A percentile compares a stretch with the other conserved stretches of the same genome.
Conservation (phyloP, 495 filamentous ascomycete genomes). For the Penicillium robsamsonii region DNA sequence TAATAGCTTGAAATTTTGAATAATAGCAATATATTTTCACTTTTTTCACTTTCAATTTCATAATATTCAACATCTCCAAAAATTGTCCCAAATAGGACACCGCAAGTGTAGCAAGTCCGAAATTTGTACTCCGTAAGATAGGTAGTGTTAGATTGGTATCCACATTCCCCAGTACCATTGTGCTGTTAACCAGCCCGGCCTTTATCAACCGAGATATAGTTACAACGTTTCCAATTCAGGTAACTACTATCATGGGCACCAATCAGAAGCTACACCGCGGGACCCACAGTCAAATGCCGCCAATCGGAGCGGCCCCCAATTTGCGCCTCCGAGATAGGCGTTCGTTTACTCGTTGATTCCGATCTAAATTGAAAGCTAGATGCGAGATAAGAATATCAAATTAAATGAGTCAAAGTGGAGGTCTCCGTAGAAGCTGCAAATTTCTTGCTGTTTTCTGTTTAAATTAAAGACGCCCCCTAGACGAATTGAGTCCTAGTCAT, state of each 20-base stretch:
- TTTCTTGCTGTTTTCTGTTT: background rate
- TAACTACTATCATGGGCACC: background rate
- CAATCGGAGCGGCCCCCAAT: background rate
- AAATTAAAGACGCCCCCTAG: background rate
- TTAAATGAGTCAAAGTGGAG: background rate
- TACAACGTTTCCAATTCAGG: background rate
- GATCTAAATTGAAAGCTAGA: background rate
- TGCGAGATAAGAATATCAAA: background rate
- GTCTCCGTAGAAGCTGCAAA: accelerated
- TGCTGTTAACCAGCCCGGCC: background rate
- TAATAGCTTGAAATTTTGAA: background rate
- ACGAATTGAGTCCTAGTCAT: background rate
- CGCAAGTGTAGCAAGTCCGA: background rate
- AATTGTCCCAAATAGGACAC: background rate
- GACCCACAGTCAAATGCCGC: background rate
- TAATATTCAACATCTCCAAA: background rate
- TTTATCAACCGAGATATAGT: background rate
- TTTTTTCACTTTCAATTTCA: background rate
- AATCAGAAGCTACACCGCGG: background rate
- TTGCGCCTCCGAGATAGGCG: background rate
- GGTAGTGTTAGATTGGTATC: background rate
- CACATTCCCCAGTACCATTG: background rate
- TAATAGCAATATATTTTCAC: background rate
- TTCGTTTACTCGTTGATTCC: background rate
- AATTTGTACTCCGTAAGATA: too few relatives aligned